These are phyloP conservation scores for Arxiozyma heterogenica DNA, from an alignment of 1,139 yeast genomes.

Conservation along the genomic window DNA sequence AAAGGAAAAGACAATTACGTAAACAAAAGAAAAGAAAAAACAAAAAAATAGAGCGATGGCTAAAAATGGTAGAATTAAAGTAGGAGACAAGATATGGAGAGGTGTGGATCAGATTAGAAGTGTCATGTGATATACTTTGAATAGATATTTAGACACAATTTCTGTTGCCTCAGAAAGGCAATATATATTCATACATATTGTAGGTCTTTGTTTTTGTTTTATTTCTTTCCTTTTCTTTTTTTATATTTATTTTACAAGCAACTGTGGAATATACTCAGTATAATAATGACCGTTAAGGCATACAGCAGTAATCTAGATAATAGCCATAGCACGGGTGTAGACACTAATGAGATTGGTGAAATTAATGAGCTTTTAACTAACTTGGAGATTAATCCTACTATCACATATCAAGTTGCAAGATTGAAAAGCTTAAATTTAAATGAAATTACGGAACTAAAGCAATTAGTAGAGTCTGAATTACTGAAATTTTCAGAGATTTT, in stretches of 20 bases:
- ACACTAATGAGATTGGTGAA: not conserved
- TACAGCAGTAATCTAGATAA: not conserved
- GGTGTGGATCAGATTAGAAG: too few species aligned
- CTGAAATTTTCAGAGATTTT: constrained; percentile 12
- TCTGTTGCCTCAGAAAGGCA: too few species aligned
- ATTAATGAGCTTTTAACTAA: constrained; percentile 5
- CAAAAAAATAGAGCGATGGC: too few species aligned
- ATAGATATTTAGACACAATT: not conserved
- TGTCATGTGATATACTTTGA: too few species aligned
- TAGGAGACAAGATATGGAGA: too few species aligned
- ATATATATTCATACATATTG: not conserved
- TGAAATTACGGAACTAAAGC: constrained; percentile 11
- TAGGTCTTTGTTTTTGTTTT: not conserved
- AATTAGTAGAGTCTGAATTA: constrained; percentile 17
- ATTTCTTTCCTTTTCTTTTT: too few species aligned
- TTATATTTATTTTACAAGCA: too few species aligned
- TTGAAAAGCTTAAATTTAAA: constrained; percentile 2
- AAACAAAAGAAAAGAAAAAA: too few species aligned
- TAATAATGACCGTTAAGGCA: not conserved
- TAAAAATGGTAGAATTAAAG: too few species aligned
- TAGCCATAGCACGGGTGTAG: not conserved
- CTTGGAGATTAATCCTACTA: constrained; percentile 3
- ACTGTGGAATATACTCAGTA: not conserved
- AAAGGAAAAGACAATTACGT: too few species aligned
- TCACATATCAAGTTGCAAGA: not conserved